phyloP scores from a whole-genome alignment of 148 eudicot species.

The Rhododendron ferrugineum region DNA sequence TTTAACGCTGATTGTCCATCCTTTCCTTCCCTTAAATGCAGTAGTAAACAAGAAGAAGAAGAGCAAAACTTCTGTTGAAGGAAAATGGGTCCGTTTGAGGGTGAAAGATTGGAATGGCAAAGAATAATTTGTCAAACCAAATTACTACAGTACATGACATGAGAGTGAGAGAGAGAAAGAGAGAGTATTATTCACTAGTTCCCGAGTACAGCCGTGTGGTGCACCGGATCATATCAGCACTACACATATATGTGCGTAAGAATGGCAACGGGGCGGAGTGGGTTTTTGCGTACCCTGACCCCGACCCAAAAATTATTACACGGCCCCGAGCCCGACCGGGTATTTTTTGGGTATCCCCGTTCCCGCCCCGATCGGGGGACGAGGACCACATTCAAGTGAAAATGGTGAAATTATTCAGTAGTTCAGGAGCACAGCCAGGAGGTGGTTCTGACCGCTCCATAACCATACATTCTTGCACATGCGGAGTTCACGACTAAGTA shows the following conservation, averaged over 20 bases:
- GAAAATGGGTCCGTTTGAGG: conserved; percentile 1
- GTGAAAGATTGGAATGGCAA: not conserved
- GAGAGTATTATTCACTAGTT: not conserved
- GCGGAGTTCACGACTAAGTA: not conserved
- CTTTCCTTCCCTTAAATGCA: not conserved
- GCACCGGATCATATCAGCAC: not conserved
- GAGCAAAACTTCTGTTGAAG: not conserved
- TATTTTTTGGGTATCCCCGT: too few relatives aligned
- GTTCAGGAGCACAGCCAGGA: not conserved
- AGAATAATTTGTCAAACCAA: not conserved
- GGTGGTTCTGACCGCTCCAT: not conserved
- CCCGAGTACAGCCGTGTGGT: not conserved
- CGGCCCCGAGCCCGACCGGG: too few relatives aligned
- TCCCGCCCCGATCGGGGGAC: not conserved
- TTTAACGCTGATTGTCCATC: not conserved
- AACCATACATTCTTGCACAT: too few relatives aligned
- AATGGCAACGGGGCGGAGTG: too few relatives aligned
- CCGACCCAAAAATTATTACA: too few relatives aligned
- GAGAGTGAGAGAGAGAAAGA: not conserved
- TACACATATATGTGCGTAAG: too few relatives aligned
- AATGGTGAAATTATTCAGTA: too few relatives aligned
- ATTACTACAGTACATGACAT: not conserved
- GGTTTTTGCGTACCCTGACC: too few relatives aligned
- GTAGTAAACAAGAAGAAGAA: not conserved
- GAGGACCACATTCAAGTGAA: not conserved